Evolutionary conservation across 768 basidiomycete species (phyloP), one percentile per base, ranked within the genome.

Genomic region (Mycena vitilis): DNA sequence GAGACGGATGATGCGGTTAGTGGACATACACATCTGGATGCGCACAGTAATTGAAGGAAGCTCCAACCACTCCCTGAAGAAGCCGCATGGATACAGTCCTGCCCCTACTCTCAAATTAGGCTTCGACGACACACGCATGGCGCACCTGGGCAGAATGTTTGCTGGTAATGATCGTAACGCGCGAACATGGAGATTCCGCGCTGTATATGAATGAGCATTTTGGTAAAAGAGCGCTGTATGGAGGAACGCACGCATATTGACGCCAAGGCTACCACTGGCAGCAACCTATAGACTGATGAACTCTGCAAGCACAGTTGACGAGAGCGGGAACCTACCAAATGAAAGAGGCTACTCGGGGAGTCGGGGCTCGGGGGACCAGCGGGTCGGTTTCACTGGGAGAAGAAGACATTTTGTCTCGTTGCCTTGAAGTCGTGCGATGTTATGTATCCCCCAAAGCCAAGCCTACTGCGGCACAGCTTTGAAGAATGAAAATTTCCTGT

Each of bases 131-230:
- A 30, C 30, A 30, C 30, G 38, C 0, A 13, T 16, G 4, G n/a
- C 30, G 47, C 15, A 69, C 63, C 47, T n/a, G 62, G 57, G 40
- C 68, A 69, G 38, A 54, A 69, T 11, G 40, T 53, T 49, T 49
- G 42, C 63, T 69, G 68, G 38, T 69, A 64, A 53, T 64, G 51
- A 16, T 63, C 57, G 13, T 34, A 69, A 4, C 62, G 68, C 40
- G 68, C 49, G 45, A 63, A 64, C 62, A 69, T 69, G 20, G 60
- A 60, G 13, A 60, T 66, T 55, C 65, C 65, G 30, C 59, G 57
- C 65, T 66, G 57, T 1, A 47, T 3, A 40, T 37, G 5, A 13
- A 20, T 34, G 22, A n/a, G 23, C 9, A 56, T 40, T 37, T 4
- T 8, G 20, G 16, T 22, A 15, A 15, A 48, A n/a, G 37, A 11